Conservation (phyloP, 1,284 basidiomycete species). For the Macrocystidia cucumis region DNA sequence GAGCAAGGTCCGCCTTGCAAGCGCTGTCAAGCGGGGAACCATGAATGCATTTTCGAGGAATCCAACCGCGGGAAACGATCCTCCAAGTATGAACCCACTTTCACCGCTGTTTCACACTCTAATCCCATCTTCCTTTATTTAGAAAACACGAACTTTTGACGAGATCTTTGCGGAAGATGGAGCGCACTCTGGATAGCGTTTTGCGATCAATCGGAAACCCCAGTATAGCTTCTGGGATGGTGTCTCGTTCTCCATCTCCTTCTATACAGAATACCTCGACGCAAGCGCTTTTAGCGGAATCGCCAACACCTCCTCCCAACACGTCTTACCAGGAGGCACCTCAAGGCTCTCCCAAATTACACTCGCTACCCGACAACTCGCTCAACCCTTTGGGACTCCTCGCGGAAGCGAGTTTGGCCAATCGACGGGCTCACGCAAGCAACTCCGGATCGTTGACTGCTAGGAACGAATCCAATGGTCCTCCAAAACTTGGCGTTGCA, state of each 20-base stretch:
- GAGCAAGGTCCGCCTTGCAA: constrained; percentile 92
- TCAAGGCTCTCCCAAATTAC: constrained; percentile 67
- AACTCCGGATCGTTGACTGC: constrained; percentile 30
- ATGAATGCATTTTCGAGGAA: constrained; percentile 93
- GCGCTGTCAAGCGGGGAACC: constrained; percentile 71
- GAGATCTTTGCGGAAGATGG: constrained; percentile 88
- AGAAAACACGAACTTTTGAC: constrained; percentile 87
- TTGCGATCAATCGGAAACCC: constrained; percentile 80
- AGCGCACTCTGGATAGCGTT: constrained; percentile 84
- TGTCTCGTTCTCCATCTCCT: constrained; percentile 78
- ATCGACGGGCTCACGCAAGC: constrained; percentile 52
- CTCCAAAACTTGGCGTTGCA: constrained; percentile 71
- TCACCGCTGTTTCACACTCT: constrained; percentile 5
- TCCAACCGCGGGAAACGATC: constrained; percentile 91
- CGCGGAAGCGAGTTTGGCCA: constrained; percentile 87
- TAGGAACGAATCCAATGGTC: constrained; percentile 24
- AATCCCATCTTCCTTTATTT: constrained; percentile 10
- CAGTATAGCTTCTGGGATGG: constrained; percentile 67
- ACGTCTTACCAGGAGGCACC: constrained; percentile 22
- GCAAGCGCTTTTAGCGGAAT: constrained; percentile 47
- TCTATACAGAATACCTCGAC: constrained; percentile 42
- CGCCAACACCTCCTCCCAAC: constrained; percentile 46
- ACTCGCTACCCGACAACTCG: constrained; percentile 85
- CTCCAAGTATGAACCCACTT: constrained; percentile 60
- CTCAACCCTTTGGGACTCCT: constrained; percentile 87